These are phyloP conservation scores for Poa annua DNA, from an alignment of 176 grass and related monocot genomes.

Conservation along the genomic window DNA sequence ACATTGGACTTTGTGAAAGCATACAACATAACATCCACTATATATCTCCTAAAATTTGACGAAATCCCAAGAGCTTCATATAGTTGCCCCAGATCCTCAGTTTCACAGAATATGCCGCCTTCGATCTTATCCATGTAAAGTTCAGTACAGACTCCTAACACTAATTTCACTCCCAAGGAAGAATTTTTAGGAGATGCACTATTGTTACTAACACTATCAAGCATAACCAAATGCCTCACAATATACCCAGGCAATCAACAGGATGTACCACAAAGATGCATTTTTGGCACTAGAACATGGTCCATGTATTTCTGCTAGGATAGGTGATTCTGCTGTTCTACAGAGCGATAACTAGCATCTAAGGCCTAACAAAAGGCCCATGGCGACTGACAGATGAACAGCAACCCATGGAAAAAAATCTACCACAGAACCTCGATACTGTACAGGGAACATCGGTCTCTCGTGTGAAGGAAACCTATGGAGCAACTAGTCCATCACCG, in stretches of 20 bases:
- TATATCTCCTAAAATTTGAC: not conserved
- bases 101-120: not conserved
- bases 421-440: constrained; percentile 38
- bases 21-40: not conserved
- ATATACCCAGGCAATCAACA: not conserved
- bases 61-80: not conserved
- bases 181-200: not conserved
- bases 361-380: constrained; percentile 19
- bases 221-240: constrained; percentile 2
- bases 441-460: constrained; percentile 44
- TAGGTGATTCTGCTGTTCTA: constrained; percentile 12
- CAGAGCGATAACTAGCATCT: constrained; percentile 12
- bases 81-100: not conserved
- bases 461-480: constrained; percentile 36
- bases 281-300: constrained; percentile 22
- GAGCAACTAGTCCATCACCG: constrained; percentile 15
- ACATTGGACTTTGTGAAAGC: not conserved
- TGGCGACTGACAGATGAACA: constrained; percentile 7
- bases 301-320: constrained; percentile 7
- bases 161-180: not conserved
- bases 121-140: not conserved
- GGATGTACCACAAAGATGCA: constrained; percentile 11
- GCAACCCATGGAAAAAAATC: not conserved
- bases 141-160: not conserved
- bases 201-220: not conserved